Evolutionary conservation across 2,329 filamentous ascomycete species (phyloP).

Genomic region (Ceratocystis ficicola): DNA sequence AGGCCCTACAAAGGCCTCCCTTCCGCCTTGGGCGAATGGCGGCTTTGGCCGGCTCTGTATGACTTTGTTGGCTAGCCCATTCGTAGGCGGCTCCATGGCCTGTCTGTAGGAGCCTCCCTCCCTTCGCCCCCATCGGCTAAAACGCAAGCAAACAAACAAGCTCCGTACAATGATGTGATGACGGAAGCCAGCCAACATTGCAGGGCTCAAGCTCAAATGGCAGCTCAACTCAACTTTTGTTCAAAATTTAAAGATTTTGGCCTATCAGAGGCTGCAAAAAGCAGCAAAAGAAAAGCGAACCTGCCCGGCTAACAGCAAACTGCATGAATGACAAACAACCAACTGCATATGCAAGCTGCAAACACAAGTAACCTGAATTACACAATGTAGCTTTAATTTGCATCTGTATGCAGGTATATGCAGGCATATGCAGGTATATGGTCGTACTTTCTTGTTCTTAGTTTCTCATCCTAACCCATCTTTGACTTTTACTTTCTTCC

Average conservation of each 20-base stretch:
- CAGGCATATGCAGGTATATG: too few species aligned
- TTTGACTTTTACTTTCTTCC: too few species aligned
- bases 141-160: background rate
- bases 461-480: too few species aligned
- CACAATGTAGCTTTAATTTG: conserved; percentile 9
- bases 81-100: background rate
- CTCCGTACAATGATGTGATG: background rate
- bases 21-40: background rate
- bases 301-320: background rate
- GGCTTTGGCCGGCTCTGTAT: background rate
- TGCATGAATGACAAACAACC: conserved; percentile 2
- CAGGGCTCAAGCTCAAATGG: background rate
- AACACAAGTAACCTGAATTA: background rate
- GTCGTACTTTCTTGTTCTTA: background rate
- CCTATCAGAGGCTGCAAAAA: background rate
- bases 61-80: too few species aligned
- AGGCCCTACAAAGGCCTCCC: too few species aligned
- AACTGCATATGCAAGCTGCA: background rate
- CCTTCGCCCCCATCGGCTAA: background rate
- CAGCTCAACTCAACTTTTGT: background rate
- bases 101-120: background rate
- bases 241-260: background rate
- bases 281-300: background rate
- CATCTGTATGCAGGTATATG: background rate
- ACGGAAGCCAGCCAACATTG: background rate